Evolutionary conservation across 2,329 filamentous ascomycete species (phyloP).

Genomic region (Canariomyces notabilis): DNA sequence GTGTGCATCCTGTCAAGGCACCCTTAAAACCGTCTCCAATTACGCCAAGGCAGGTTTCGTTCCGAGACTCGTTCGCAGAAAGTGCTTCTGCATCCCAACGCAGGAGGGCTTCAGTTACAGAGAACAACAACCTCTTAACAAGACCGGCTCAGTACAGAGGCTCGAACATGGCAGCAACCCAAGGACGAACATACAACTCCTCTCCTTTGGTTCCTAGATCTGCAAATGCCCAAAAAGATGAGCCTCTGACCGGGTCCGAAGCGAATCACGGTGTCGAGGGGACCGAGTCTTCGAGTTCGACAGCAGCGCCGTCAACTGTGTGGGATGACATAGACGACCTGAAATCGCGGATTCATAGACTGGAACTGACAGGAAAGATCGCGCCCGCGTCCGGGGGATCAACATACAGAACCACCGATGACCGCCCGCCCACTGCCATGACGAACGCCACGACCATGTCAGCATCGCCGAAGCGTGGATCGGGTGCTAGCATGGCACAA

Average conservation of each 20-base stretch:
- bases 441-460: constrained; percentile 89
- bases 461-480: constrained; percentile 70
- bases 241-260: constrained; percentile 34
- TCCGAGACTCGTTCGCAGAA: constrained; percentile 38
- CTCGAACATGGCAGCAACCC: constrained; percentile 33
- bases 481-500: constrained; percentile 30
- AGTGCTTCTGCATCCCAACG: constrained; percentile 30
- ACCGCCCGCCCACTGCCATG: constrained; percentile 83
- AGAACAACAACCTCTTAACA: constrained; percentile 37
- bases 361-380: constrained; percentile 85
- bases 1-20: constrained; percentile 31
- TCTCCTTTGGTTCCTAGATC: constrained; percentile 53
- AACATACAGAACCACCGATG: constrained; percentile 67
- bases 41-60: constrained; percentile 44
- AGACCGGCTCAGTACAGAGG: constrained; percentile 43
- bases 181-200: constrained; percentile 49
- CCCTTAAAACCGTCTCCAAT: constrained; percentile 38
- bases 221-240: constrained; percentile 35
- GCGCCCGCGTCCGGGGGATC: constrained; percentile 77
- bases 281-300: constrained; percentile 83
- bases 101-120: constrained; percentile 45
- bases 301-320: constrained; percentile 83
- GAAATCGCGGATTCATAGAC: constrained; percentile 83
- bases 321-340: constrained; percentile 97
- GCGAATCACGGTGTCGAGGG: constrained; percentile 51